Conservation (phyloP, 2,329 filamentous ascomycete genomes). For the Teratosphaeria viscida region DNA sequence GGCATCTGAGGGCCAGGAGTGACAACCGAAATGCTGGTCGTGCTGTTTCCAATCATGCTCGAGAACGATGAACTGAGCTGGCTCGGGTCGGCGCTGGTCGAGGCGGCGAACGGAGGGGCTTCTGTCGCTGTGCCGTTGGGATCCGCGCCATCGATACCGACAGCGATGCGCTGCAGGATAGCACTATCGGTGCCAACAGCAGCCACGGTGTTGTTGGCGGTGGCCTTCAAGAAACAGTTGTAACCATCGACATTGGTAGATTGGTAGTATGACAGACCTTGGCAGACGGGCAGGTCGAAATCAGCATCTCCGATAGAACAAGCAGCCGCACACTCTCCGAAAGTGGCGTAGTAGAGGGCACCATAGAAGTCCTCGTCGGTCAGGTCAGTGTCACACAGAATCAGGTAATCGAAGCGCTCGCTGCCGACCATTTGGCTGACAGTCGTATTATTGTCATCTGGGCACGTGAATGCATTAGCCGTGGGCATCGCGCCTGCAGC, state of each 20-base stretch:
- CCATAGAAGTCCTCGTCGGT: conserved; percentile 16
- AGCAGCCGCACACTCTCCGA: conserved; percentile 23
- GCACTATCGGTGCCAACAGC: conserved; percentile 20
- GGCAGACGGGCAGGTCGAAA: conserved; percentile 21
- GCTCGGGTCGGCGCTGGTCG: conserved; percentile 7
- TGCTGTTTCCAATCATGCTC: conserved; percentile 17
- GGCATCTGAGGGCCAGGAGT: conserved; percentile 16
- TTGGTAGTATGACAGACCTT: conserved; percentile 22
- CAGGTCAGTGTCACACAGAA: conserved; percentile 24
- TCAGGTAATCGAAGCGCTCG: conserved; percentile 24
- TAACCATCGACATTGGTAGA: conserved; percentile 11
- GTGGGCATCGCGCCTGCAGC: conserved; percentile 14
- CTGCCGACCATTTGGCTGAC: conserved; percentile 23
- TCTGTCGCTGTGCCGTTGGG: conserved; percentile 16
- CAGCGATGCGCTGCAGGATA: conserved; percentile 18
- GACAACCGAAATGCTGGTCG: conserved; percentile 19
- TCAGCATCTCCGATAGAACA: conserved; percentile 22
- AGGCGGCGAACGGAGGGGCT: conserved; percentile 11
- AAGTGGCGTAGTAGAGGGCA: conserved; percentile 17
- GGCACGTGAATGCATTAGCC: conserved; percentile 21
- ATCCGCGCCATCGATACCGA: conserved; percentile 14
- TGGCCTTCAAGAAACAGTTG: conserved; percentile 25
- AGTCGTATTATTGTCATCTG: conserved; percentile 20
- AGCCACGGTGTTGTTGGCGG: conserved; percentile 14
- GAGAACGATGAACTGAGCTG: conserved; percentile 19